Evolutionary conservation across 2,329 filamentous ascomycete species (phyloP), one percentile per base, ranked within the genome.

Genomic region (Geosmithia putterillii): DNA sequence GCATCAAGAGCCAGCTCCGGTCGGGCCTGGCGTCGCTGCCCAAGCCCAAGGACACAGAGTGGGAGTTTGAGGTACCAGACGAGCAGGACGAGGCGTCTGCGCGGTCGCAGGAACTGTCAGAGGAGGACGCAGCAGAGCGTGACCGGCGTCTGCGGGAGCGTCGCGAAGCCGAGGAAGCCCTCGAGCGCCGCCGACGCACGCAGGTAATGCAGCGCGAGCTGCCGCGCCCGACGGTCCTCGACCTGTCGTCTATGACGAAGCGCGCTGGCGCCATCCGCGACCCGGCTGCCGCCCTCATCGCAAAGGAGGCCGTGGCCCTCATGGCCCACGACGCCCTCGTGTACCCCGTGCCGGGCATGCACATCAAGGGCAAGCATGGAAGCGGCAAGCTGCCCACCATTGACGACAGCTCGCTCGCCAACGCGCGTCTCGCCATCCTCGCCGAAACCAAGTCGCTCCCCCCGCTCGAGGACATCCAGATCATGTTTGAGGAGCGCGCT

Each of bases 21-120:
- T 72, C 76, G 42, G 76, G 83, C 37, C 74, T 98, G n/a, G 76
- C 86, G 4, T 79, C 86, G 19, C 71, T 98, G 15, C 92, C 92
- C 1, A 94, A 86, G 56, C 92, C 92, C 1, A 95, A 94, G 56
- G 87, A 95, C 56, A 83, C 79, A 0, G 89, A 95, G 51, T 96
- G 86, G 83, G 92, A 96, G 52, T 77, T 96, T 39, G 90, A 95
- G 57, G 66, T 94, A 28, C 90, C 90, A 0, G 87, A 94, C 36
- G 88, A 95, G 49, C 73, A 83, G 49, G 68, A 75, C 47, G 86
- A 92, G 51, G 55, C 65, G 3, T 4, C 28, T 12, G 61, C 48
- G 21, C 53, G 56, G n/a, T 52, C 57, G 2, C 63, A 63, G 4
- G 66, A 72, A 20, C 70, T 77, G 43, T 54, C 73, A 10, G 74